phyloP scores from a whole-genome alignment of 75 land plant species.

The Cunninghamia lanceolata region DNA sequence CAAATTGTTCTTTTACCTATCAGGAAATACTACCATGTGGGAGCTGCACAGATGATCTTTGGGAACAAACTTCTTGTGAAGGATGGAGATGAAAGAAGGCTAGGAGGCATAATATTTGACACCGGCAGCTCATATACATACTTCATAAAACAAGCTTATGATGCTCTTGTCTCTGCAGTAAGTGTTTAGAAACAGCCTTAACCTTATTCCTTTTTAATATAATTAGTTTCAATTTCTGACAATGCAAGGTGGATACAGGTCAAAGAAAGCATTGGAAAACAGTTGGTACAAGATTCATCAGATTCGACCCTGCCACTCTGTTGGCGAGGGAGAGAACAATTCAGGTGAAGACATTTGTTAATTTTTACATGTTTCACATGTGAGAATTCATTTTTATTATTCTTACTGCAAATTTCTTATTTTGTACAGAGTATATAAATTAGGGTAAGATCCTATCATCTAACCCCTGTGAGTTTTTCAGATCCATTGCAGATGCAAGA shows the following conservation, averaged over 20 bases:
- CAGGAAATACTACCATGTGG: conserved; percentile 62
- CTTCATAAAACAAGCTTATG: conserved; percentile 45
- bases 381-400: background rate
- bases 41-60: conserved; percentile 36
- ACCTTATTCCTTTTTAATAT: background rate
- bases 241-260: conserved; percentile 30
- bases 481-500: no score
- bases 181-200: conserved; percentile 13
- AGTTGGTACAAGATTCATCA: conserved; percentile 35
- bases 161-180: conserved; percentile 46
- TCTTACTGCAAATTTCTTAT: background rate
- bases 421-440: background rate
- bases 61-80: conserved; percentile 20
- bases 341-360: conserved; percentile 24
- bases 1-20: background rate
- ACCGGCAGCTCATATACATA: conserved; percentile 88
- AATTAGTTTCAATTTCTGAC: conserved; percentile 6
- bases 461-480: no score
- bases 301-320: conserved; percentile 67
- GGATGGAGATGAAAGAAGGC: conserved; percentile 18
- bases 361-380: background rate
- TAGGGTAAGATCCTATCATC: background rate
- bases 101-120: conserved; percentile 53
- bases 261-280: conserved; percentile 39
- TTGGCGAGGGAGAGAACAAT: conserved; percentile 59